These are phyloP conservation scores for Balansia obtecta DNA, from an alignment of 2,329 filamentous ascomycete genomes.

Conservation along the genomic window DNA sequence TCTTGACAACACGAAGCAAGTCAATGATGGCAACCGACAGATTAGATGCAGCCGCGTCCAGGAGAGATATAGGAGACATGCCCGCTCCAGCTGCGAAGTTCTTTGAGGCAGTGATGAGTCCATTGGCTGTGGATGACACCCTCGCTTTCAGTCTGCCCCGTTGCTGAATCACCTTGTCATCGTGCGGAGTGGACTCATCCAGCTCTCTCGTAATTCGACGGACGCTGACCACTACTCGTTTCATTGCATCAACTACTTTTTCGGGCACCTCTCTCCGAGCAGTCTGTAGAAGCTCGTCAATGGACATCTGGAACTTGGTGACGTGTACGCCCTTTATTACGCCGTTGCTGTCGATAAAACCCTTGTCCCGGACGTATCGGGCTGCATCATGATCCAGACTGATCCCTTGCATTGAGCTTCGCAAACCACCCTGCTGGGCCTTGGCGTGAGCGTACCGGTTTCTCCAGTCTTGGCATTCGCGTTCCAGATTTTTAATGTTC, in stretches of 20 bases:
- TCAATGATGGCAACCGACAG: constrained; percentile 78
- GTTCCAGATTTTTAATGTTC: constrained; percentile 64
- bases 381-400: constrained; percentile 57
- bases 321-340: constrained; percentile 84
- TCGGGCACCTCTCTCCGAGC: constrained; percentile 64
- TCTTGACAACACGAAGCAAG: constrained; percentile 71
- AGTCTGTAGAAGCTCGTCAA: constrained; percentile 76
- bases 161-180: constrained; percentile 42
- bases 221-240: constrained; percentile 69
- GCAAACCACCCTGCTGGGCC: constrained; percentile 71
- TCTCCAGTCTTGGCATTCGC: constrained; percentile 82
- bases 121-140: constrained; percentile 89
- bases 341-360: constrained; percentile 59
- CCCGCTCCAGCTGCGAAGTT: constrained; percentile 77
- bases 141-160: constrained; percentile 63
- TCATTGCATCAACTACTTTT: constrained; percentile 74
- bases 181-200: constrained; percentile 41
- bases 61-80: constrained; percentile 79
- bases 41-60: constrained; percentile 89
- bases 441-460: constrained; percentile 79
- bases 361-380: constrained; percentile 51
- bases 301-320: constrained; percentile 86
- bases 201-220: constrained; percentile 77
- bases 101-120: constrained; percentile 86
- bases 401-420: constrained; percentile 68